Evolutionary conservation across 2,329 filamentous ascomycete species (phyloP).

Genomic region (Talaromyces sp.): DNA sequence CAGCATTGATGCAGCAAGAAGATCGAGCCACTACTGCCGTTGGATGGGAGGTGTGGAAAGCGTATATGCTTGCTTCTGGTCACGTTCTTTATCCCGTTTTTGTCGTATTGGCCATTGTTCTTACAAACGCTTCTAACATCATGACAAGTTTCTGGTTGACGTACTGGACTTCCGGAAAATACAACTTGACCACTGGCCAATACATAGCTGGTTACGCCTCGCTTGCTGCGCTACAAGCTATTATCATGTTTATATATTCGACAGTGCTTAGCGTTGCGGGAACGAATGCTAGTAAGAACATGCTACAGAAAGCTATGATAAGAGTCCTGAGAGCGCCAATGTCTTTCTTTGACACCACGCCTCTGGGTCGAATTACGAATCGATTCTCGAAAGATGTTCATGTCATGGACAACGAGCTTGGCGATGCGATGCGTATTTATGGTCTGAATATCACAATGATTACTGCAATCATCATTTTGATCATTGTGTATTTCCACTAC

Average conservation of each 20-base stretch:
- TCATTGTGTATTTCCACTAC: constrained; percentile 94
- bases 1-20: constrained; percentile 49
- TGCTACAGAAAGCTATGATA: constrained; percentile 77
- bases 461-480: constrained; percentile 77
- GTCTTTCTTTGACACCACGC: constrained; percentile 97
- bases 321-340: constrained; percentile 69
- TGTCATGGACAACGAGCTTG: constrained; percentile 91
- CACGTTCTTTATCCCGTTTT: constrained; percentile 63
- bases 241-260: constrained; percentile 79
- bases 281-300: constrained; percentile 75
- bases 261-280: constrained; percentile 74
- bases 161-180: constrained; percentile 85
- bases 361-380: constrained; percentile 91
- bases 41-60: constrained; percentile 73
- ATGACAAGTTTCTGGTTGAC: constrained; percentile 88
- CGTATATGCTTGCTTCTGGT: constrained; percentile 73
- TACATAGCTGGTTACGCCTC: constrained; percentile 72
- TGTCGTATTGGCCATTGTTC: constrained; percentile 63
- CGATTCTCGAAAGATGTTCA: constrained; percentile 94
- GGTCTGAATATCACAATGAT: constrained; percentile 82
- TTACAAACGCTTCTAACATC: constrained; percentile 82
- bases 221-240: constrained; percentile 68
- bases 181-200: constrained; percentile 59
- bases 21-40: constrained; percentile 70
- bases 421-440: constrained; percentile 90